Evolutionary conservation across 768 basidiomycete genomes (phyloP), one percentile per base, ranked within the genome.

Genomic region (Podaxis mareebaensis): DNA sequence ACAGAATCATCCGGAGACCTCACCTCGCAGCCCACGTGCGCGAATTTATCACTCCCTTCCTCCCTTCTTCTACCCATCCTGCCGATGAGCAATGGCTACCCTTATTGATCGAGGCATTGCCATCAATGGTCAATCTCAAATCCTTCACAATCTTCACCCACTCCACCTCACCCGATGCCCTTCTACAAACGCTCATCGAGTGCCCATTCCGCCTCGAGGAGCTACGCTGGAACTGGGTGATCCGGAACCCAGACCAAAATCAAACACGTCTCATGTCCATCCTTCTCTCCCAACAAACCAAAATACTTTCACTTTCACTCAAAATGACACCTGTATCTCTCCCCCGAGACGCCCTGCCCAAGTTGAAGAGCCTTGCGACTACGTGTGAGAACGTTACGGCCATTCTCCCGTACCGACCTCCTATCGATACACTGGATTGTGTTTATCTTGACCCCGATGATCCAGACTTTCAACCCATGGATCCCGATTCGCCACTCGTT

Each of bases 81-180:
- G 4, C 20, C 4, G 36, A 56, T 17, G 54, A 42, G 12, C 30
- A n/a, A 6, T 56, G 46, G 58, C 44, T 48, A 15, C 28, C 30
- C 4, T 17, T 17, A 4, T 20, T 59, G 44, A 30, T n/a, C 3
- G 44, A 20, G 20, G 58, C 58, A 3, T 22, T 59, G 58, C 58
- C 58, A 1, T 30, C 49, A 15, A 59, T 59, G 58, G 4, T 48
- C 58, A 59, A 59, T 30, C 58, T 59, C 46, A 59, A 59, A 59
- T 59, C 28, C 3, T 36, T 59, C n/a, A 28, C 58, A n/a, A 22
- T 48, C 46, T 59, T 59, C 46, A 49, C 44, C 30, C 49, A n/a
- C 40, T 17, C 40, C 7, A 4, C 15, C 33, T 1, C 33, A 20
- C 30, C 13, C 26, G 33, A 46, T 4, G 11, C 26, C 8, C 20